These are phyloP conservation scores for Exophiala oligosperma DNA, from an alignment of 2,329 filamentous ascomycete species.

Conservation along the genomic window DNA sequence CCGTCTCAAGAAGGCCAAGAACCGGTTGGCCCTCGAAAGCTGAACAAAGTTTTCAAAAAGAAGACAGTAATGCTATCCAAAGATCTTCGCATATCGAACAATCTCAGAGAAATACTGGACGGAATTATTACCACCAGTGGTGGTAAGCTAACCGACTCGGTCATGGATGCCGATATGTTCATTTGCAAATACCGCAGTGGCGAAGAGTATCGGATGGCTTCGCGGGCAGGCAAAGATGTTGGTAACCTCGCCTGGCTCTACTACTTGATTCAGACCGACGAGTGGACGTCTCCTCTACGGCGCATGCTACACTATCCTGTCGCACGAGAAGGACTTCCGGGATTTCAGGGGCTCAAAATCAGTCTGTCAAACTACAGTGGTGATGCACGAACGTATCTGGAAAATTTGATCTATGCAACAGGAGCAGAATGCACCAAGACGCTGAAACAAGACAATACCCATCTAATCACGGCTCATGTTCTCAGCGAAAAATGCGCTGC, in stretches of 20 bases:
- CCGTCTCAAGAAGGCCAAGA: conserved; percentile 23
- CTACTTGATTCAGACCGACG: conserved; percentile 82
- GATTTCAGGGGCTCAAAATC: conserved; percentile 74
- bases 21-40: conserved; percentile 38
- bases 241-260: conserved; percentile 95
- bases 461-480: conserved; percentile 87
- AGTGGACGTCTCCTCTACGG: conserved; percentile 81
- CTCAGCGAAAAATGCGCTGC: conserved; percentile 92
- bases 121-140: conserved; percentile 71
- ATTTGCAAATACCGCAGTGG: conserved; percentile 87
- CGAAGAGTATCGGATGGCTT: conserved; percentile 72
- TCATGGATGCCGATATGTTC: conserved; percentile 75
- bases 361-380: conserved; percentile 96
- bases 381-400: conserved; percentile 87
- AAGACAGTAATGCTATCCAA: conserved; percentile 74
- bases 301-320: conserved; percentile 89
- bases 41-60: conserved; percentile 71
- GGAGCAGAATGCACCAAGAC: conserved; percentile 92
- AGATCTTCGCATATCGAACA: conserved; percentile 70
- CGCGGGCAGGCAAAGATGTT: conserved; percentile 75
- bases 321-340: conserved; percentile 72
- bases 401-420: conserved; percentile 81
- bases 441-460: conserved; percentile 92
- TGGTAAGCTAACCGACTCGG: conserved; percentile 64
- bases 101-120: conserved; percentile 66